Base-by-base conservation (phyloP, 352 stramenopile genomes). In the Globisporangium echinulatum region DNA sequence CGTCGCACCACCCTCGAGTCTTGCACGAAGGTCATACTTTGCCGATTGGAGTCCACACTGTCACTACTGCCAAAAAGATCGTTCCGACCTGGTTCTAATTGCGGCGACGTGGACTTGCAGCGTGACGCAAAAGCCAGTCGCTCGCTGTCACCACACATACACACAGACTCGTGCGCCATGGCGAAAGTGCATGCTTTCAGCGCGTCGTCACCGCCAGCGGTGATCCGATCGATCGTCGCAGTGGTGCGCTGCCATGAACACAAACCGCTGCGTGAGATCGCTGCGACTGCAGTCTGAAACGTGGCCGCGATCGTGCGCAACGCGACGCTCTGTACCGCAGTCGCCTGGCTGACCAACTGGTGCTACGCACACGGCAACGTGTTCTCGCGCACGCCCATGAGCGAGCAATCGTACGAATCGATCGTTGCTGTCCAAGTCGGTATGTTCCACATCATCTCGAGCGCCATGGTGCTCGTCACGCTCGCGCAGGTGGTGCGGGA, bases 331-430 rank as follows among this genome's bases (percentile, higher is more conserved):
- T 70, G 66, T 36, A 65, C 54, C 46, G 8, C 62, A 7, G 62
- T 62, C 10, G 63, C 63, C 0, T 63, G 39, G 39, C 19, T 64
- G 9, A 42, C 66, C 36, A 76, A 67, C 19, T 63, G 50, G n/a
- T 59, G 43, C 13, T 71, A 60, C 54, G 68, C 56, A 48, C 19
- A 65, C 4, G 66, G 66, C 11, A 74, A 76, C 52, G 17, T 63
- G 2, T 67, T 76, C 17, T 50, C 59, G 4, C 63, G 56, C 1
- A 68, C 63, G 4, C 65, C 62, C 2, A 68, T 61, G 15, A 54
- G 56, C 38, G 56, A 78, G 6, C 64, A 78, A 17, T 68, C 70
- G 5, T 57, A 60, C 11, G n/a, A 17, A 0, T 66, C 66, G 39
- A 71, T 77, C 17, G 51, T 68, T 0, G 61, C 66, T 40, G 64